Evolutionary conservation across 805 yeast genomes (phyloP).

Genomic region (Scheffersomyces spartinae): DNA sequence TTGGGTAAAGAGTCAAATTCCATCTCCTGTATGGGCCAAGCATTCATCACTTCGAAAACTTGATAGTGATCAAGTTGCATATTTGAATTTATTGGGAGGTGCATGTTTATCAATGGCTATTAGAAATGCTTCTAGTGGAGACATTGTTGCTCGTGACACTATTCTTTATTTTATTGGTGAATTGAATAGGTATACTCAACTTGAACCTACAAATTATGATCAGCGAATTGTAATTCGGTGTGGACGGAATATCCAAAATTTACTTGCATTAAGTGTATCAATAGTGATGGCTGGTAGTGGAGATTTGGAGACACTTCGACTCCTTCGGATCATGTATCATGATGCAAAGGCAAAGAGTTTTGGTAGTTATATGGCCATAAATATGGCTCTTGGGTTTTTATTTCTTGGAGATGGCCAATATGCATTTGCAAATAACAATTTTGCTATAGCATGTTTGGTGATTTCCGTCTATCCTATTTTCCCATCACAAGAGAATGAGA

Average conservation of each 20-base stretch:
- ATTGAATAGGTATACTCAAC: constrained; percentile 30
- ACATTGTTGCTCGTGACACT: constrained; percentile 40
- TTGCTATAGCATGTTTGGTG: constrained; percentile 58
- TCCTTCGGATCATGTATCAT: constrained; percentile 63
- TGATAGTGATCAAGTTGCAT: constrained; percentile 51
- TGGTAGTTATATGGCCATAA: constrained; percentile 68
- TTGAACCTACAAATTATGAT: constrained; percentile 41
- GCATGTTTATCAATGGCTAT: constrained; percentile 64
- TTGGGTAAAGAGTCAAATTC: constrained; percentile 55
- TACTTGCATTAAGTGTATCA: constrained; percentile 53
- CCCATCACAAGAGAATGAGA: constrained; percentile 32
- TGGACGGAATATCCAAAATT: constrained; percentile 43
- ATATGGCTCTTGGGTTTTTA: constrained; percentile 76
- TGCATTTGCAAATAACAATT: constrained; percentile 53
- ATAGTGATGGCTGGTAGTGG: constrained; percentile 88
- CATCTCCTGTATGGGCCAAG: constrained; percentile 26
- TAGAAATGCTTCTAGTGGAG: constrained; percentile 60
- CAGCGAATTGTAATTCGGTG: constrained; percentile 43
- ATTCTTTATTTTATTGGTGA: constrained; percentile 44
- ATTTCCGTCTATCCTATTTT: constrained; percentile 72
- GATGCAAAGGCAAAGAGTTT: constrained; percentile 37
- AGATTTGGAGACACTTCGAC: constrained; percentile 63
- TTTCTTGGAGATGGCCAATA: constrained; percentile 91
- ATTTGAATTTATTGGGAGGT: constrained; percentile 63
- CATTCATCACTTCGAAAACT: constrained; percentile 19